Percentiles rank a stretch among this genome's conserved stretches.
These are phyloP conservation scores for Suillus plorans DNA, from an alignment of 768 basidiomycete genomes.

Conservation along the genomic window DNA sequence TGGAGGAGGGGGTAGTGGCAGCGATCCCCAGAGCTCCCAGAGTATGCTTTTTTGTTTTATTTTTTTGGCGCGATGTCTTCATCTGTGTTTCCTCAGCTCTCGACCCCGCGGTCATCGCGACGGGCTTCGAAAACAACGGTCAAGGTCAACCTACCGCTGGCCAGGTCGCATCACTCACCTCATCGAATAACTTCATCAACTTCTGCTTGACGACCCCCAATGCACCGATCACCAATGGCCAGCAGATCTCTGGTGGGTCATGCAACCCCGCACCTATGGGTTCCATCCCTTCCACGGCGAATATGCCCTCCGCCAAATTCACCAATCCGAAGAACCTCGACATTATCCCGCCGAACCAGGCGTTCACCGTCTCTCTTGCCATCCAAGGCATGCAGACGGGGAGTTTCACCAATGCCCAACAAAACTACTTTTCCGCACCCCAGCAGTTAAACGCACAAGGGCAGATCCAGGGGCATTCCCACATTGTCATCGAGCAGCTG, in stretches of 20 bases:
- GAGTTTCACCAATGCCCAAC: conserved; percentile 54
- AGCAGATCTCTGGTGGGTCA: conserved; percentile 51
- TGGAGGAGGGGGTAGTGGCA: conserved; percentile 2
- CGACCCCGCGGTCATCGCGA: conserved; percentile 49
- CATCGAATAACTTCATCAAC: conserved; percentile 64
- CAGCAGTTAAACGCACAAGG: conserved; percentile 53
- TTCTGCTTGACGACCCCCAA: conserved; percentile 46
- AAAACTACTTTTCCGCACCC: conserved; percentile 57
- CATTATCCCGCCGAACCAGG: conserved; percentile 42
- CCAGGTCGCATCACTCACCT: conserved; percentile 52
- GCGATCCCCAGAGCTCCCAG: conserved; percentile 44
- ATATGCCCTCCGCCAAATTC: conserved; percentile 52
- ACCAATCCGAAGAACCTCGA: conserved; percentile 39
- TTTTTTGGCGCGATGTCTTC: conserved; percentile 9
- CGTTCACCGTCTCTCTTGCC: conserved; percentile 52
- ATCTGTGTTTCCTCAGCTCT: conserved; percentile 38
- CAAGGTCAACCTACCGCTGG: conserved; percentile 43
- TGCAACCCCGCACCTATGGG: conserved; percentile 63
- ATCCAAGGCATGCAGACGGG: conserved; percentile 49
- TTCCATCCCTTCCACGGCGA: conserved; percentile 45
- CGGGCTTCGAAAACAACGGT: conserved; percentile 50
- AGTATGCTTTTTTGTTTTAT: conserved; percentile 12
- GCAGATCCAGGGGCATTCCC: conserved; percentile 55
- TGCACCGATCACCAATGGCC: conserved; percentile 54
- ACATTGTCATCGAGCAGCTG: conserved; percentile 55